These are phyloP conservation scores for Microthyrium microscopicum DNA, from an alignment of 2,329 filamentous ascomycete genomes.

Conservation along the genomic window DNA sequence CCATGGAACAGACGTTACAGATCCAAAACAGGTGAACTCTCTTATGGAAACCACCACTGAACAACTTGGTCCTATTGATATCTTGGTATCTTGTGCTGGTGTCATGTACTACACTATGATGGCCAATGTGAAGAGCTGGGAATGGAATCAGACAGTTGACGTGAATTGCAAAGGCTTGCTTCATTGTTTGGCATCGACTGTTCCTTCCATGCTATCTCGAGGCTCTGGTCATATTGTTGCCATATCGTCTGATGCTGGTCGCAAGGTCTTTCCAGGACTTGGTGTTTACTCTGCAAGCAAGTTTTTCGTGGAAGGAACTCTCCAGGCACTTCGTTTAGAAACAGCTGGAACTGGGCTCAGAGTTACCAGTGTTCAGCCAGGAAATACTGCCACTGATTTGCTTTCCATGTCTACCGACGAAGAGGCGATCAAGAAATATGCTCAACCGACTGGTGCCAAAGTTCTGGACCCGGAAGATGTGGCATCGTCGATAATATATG, in stretches of 20 bases:
- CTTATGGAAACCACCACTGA: conserved; percentile 43
- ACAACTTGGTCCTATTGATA: conserved; percentile 56
- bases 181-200: conserved; percentile 50
- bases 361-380: conserved; percentile 61
- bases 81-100: conserved; percentile 63
- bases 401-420: conserved; percentile 58
- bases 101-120: conserved; percentile 88
- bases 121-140: conserved; percentile 54
- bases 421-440: conserved; percentile 65
- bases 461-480: conserved; percentile 60
- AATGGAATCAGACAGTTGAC: conserved; percentile 71
- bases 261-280: conserved; percentile 66
- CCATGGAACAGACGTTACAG: conserved; percentile 57
- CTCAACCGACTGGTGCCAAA: conserved; percentile 57
- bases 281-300: conserved; percentile 73
- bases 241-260: conserved; percentile 67
- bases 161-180: conserved; percentile 76
- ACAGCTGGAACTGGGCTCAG: conserved; percentile 57
- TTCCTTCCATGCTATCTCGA: conserved; percentile 55
- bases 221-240: conserved; percentile 58
- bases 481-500: conserved; percentile 56
- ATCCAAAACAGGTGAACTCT: conserved; percentile 45
- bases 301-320: conserved; percentile 69
- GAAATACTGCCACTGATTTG: conserved; percentile 59
- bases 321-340: conserved; percentile 60